Base-by-base conservation (phyloP, 805 yeast species). In the Hemisphaericaspora nanyangensis region DNA sequence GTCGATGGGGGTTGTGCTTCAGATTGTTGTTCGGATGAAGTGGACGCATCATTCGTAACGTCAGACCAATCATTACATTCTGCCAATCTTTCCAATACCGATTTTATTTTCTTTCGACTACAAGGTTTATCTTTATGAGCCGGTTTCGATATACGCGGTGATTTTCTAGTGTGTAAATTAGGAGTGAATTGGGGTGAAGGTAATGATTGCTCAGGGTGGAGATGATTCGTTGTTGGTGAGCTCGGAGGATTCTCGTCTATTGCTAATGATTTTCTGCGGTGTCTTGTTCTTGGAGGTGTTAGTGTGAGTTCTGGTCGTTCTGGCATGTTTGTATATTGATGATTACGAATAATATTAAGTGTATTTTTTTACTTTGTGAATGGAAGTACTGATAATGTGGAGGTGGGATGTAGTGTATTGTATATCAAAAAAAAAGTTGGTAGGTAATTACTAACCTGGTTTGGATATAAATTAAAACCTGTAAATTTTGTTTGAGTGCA, bases 1-100 rank as follows among this genome's bases (percentile, higher is more conserved):
- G 74, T 68, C 2, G 43, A 22, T 1, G 70, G 69, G 8, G 16
- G 25, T 20, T 20, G 8, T 20, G 6, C 8, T 20, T 20, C 25
- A 20, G 6, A 10, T 20, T 20, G 8, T 7, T 20, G 10, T 20
- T 20, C 25, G 10, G 6, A 10, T 20, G 6, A 6, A 20, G 6
- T 6, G 6, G 6, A 6, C 25, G 8, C 25, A 8, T 22, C 26
- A 22, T 8, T 8, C 26, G 8, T 12, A 22, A 8, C 26, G 8
- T 22, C 11, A 8, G 12, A 22, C 8, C 26, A 22, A 6, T 20
- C 25, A 22, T 22, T 12, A 22, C 26, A 3, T 8, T 22, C 26
- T 22, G 8, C 26, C 26, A 22, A 22, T 22, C 26, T 8, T 22
- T 22, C 26, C 26, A 22, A 22, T 12, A 22, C 26, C 5, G 26